These are phyloP conservation scores for Phylloboletellus chloephorus DNA, from an alignment of 1,284 basidiomycete genomes.

Conservation along the genomic window DNA sequence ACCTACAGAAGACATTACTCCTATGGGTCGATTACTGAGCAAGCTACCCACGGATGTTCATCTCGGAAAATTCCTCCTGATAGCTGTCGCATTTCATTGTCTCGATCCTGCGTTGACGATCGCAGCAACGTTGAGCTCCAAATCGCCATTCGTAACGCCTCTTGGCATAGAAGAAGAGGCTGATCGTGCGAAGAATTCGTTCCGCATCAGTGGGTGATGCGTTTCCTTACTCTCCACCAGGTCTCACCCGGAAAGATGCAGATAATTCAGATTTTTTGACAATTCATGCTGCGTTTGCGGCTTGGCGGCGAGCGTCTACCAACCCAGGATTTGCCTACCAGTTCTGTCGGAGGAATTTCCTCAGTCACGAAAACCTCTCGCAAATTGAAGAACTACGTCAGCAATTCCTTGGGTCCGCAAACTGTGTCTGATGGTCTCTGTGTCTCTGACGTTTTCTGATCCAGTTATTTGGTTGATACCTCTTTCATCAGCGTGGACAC, in stretches of 20 bases:
- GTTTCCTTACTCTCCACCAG: not conserved
- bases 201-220: constrained; percentile 61
- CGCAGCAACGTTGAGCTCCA: constrained; percentile 88
- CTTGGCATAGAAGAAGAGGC: constrained; percentile 88
- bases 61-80: constrained; percentile 89
- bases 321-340: constrained; percentile 60
- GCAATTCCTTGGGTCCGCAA: constrained; percentile 74
- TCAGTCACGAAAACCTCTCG: constrained; percentile 90
- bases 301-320: constrained; percentile 78
- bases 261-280: constrained; percentile 97
- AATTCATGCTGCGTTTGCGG: constrained; percentile 85
- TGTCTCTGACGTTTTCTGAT: constrained; percentile 9
- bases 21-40: constrained; percentile 88
- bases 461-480: constrained; percentile 80
- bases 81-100: constrained; percentile 84
- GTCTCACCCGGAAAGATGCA: constrained; percentile 28
- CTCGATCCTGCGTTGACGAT: constrained; percentile 95
- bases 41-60: constrained; percentile 96
- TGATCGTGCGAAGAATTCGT: constrained; percentile 76
- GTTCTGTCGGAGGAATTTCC: constrained; percentile 80
- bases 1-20: constrained; percentile 85
- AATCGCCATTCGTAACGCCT: constrained; percentile 89
- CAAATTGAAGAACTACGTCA: constrained; percentile 97
- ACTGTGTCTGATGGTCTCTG: not conserved
- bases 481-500: constrained; percentile 74